Percentiles rank a stretch among this genome's conserved stretches.
Conservation (phyloP, 2,329 filamentous ascomycete species). For the Endoconidiophora laricicola region DNA sequence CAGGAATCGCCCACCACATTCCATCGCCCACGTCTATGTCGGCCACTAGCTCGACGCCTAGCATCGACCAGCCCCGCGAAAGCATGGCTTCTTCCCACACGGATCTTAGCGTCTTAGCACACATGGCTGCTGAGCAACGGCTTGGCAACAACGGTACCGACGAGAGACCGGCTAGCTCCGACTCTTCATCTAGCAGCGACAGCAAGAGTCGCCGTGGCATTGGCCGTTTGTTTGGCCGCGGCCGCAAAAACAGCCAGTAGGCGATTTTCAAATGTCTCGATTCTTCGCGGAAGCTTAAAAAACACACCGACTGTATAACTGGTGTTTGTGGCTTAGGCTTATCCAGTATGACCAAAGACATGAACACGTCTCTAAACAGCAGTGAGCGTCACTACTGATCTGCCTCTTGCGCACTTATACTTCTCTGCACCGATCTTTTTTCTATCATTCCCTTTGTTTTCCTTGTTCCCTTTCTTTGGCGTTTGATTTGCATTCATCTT, state of each 20-base stretch:
- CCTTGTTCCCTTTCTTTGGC: too few relatives aligned
- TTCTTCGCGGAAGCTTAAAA: background rate
- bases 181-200: conserved; percentile 3
- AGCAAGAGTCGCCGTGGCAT: conserved; percentile 6
- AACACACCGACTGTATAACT: too few relatives aligned
- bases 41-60: conserved; percentile 1
- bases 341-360: too few relatives aligned
- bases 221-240: conserved; percentile 2
- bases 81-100: background rate
- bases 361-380: too few relatives aligned
- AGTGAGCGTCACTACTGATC: too few relatives aligned
- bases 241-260: conserved; percentile 10
- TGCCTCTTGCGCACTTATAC: too few relatives aligned
- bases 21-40: conserved; percentile 2
- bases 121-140: background rate
- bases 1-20: conserved; percentile 3
- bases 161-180: conserved; percentile 6
- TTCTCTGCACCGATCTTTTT: too few relatives aligned
- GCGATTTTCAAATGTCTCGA: background rate
- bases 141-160: background rate
- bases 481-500: background rate
- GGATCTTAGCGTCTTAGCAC: background rate
- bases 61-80: background rate
- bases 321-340: too few relatives aligned
- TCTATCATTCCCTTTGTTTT: too few relatives aligned